Base-by-base conservation (phyloP, 257 asterid species). In the Solanum virginianum region DNA sequence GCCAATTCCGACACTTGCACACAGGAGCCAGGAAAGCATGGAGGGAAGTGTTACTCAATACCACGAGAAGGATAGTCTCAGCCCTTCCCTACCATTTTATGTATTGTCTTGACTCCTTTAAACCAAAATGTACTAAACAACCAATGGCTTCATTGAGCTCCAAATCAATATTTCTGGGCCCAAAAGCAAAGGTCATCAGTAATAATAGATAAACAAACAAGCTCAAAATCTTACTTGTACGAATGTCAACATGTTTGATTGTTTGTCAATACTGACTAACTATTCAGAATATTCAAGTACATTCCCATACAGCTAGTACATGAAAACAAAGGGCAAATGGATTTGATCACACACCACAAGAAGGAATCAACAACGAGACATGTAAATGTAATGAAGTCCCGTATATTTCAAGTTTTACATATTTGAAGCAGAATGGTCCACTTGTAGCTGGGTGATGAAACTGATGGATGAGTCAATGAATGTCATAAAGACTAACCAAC, bases 401-500 rank as follows among this genome's bases (percentile, higher is more conserved):
- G 81, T 49, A 49, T 75, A 77, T 77, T 77, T 77, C 82, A 77
- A 51, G 82, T 77, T 77, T 77, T 65, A 26, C 82, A 77, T 77
- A 77, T 53, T 59, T 74, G 55, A 71, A 72, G 71, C 45, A 59
- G 54, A 60, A 11, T 29, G 15, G 55, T 60, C 59, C 77, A 81
- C 77, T 63, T 43, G 18, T 36, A 53, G 41, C 51, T 66, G 43
- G 17, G 17, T 57, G 63, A 83, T 11, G 43, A 22, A 80, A 80
- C 81, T 70, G 54, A 54, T 29, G 8, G 55, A 53, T 18, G 45
- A 55, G 56, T 24, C 53, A 69, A 69, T 68, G 41, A 53, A 54
- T 62, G 22, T 66, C 63, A 84, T 72, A 59, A 86, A 57, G 59
- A 91, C 96, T 93, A 90, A 95, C 99, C 98, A 62, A 95, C 97